Evolutionary conservation across 2,329 filamentous ascomycete genomes (phyloP), one percentile per base, ranked within the genome.

Genomic region (Diplodia intermedia): DNA sequence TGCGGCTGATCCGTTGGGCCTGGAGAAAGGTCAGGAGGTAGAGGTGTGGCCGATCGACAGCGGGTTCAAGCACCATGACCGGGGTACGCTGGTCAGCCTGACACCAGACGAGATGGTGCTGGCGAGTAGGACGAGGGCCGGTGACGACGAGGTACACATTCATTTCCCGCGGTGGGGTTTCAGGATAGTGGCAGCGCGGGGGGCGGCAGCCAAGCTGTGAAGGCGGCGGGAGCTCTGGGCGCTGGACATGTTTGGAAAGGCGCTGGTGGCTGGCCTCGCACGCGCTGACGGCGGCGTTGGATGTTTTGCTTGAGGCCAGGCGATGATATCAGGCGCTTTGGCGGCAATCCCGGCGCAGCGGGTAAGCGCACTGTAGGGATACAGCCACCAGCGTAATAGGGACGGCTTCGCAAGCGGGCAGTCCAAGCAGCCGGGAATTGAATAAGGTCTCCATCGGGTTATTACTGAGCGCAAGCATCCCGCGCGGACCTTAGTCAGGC

Each of bases 1-100:
- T 69, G 75, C 70, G 14, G 71, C 71, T 4, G 88, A 91, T 75
- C 84, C 85, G 2, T 77, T 85, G 60, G 81, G 82, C 0, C 74
- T 92, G 69, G 77, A 78, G 62, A 81, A 78, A 69, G 89, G 89
- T 1, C 80, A 86, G 36, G 70, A 75, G 54, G 86, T 92, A 3
- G 80, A 83, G 38, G 69, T 78, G 3, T 76, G 71, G 55, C 72
- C 75, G 14, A 73, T 74, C 14, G 76, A 79, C 67, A 78, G 76
- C 50, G 75, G 76, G 11, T 72, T 73, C 20, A 71, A 62, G 31
- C 73, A 75, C 43, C 77, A 73, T 57, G 76, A 74, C 53, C 66
- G 66, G 18, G 77, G 77, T 5, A 60, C n/a, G 4, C 52, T 78
- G 12, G 69, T 78, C 23, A 75, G 73, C 11, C 71, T 78, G 43